A percentile compares a stretch with the other conserved stretches of the same genome.
These are phyloP conservation scores for Ministeria vibrans DNA, from an alignment of 78 protist species.

Conservation along the genomic window DNA sequence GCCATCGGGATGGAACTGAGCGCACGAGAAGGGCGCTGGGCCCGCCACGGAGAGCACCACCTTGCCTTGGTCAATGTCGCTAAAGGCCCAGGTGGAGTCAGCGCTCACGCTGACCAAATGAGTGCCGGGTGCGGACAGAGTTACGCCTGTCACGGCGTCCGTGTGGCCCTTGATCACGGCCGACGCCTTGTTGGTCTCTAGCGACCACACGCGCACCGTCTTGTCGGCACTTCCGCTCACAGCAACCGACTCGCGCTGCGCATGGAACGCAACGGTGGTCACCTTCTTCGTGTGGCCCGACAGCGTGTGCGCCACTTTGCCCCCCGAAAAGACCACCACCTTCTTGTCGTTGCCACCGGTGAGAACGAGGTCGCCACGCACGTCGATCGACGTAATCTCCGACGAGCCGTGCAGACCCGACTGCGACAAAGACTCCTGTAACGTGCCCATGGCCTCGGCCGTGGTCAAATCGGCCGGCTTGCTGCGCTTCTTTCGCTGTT, in stretches of 20 bases:
- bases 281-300: slow-evolving; percentile 29
- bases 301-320: background rate
- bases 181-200: too few relatives aligned
- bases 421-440: too few relatives aligned
- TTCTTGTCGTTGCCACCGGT: slow-evolving; percentile 36
- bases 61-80: slow-evolving; percentile 42
- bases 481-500: slow-evolving; percentile 44
- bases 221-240: slow-evolving; percentile 9
- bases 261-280: slow-evolving; percentile 30
- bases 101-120: slow-evolving; percentile 31
- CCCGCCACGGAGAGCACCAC: background rate
- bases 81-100: slow-evolving; percentile 72
- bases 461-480: slow-evolving; percentile 15
- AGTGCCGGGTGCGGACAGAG: slow-evolving; percentile 62
- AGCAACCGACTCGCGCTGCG: slow-evolving; percentile 3
- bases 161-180: slow-evolving; percentile 8
- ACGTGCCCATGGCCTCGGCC: background rate
- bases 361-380: background rate
- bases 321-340: slow-evolving; percentile 3
- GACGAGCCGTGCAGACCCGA: too few relatives aligned
- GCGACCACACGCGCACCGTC: slow-evolving; percentile 15
- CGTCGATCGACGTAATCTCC: background rate
- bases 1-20: slow-evolving; percentile 91
- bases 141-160: slow-evolving; percentile 38
- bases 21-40: background rate